Evolutionary conservation across 805 yeast species (phyloP).

Genomic region (Schwanniomyces polymorphus): DNA sequence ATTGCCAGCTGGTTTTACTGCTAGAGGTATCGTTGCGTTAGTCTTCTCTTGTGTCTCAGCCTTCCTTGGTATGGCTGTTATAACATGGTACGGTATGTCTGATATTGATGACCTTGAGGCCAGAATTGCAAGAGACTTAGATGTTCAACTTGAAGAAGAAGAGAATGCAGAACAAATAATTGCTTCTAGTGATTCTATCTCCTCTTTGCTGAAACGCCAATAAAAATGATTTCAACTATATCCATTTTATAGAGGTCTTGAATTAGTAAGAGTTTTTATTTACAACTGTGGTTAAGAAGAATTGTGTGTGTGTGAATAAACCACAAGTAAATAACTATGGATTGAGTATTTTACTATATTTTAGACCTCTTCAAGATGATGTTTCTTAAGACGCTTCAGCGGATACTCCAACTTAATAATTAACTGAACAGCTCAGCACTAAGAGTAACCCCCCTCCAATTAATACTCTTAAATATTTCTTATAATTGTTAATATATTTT

Average conservation of each 20-base stretch:
- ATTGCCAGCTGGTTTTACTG: constrained; percentile 89
- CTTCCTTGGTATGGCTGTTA: constrained; percentile 72
- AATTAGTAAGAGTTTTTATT: background rate
- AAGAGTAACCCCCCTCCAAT: constrained; percentile 1
- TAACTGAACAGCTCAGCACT: constrained; percentile 16
- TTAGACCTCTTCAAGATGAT: background rate
- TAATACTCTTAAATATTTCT: background rate
- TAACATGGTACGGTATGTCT: constrained; percentile 81
- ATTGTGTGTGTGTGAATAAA: constrained; percentile 16
- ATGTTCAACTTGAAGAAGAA: constrained; percentile 42
- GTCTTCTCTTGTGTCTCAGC: constrained; percentile 89
- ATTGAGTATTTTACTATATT: background rate
- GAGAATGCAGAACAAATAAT: constrained; percentile 11
- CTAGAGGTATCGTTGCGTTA: constrained; percentile 91
- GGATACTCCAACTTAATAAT: constrained; percentile 14
- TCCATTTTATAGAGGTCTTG: background rate
- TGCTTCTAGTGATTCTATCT: background rate
- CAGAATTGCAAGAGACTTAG: constrained; percentile 57
- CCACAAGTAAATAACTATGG: background rate
- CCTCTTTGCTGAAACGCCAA: background rate
- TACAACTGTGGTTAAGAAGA: constrained; percentile 8
- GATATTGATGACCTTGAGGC: constrained; percentile 73
- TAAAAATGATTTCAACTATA: background rate
- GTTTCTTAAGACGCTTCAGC: background rate
- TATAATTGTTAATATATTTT: background rate